phyloP scores from a whole-genome alignment of 2,329 filamentous ascomycete species.

The Elsinoe ampelina region DNA sequence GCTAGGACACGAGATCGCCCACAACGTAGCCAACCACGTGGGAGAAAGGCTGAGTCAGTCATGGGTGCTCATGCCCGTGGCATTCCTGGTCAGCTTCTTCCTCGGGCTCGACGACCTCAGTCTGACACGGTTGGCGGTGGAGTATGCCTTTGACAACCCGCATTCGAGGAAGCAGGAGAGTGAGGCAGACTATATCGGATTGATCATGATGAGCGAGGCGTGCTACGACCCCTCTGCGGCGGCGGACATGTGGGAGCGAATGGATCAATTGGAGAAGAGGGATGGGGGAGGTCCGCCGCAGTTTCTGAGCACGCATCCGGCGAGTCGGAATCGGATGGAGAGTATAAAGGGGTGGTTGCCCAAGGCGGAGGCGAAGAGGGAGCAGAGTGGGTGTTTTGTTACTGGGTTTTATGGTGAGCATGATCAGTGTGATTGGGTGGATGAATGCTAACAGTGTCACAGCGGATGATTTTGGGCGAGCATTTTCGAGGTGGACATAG shows the following conservation, averaged over 20 bases:
- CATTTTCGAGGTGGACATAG: neutral
- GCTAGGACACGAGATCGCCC: slow-evolving; percentile 70
- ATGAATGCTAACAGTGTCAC: neutral
- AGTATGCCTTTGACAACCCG: slow-evolving; percentile 57
- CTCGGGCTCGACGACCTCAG: slow-evolving; percentile 35
- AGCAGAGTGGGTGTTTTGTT: slow-evolving; percentile 18
- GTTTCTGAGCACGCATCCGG: slow-evolving; percentile 68
- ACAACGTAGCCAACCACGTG: slow-evolving; percentile 60
- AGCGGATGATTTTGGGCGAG: slow-evolving; percentile 4
- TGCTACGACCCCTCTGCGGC: slow-evolving; percentile 66
- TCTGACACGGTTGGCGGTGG: slow-evolving; percentile 37
- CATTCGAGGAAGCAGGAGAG: slow-evolving; percentile 62
- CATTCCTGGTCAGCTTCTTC: slow-evolving; percentile 30
- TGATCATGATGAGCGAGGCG: slow-evolving; percentile 74
- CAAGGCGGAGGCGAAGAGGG: slow-evolving; percentile 31
- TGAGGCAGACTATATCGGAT: slow-evolving; percentile 71
- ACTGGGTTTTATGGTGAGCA: slow-evolving; percentile 14
- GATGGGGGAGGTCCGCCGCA: slow-evolving; percentile 50
- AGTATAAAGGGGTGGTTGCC: slow-evolving; percentile 54
- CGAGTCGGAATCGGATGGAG: slow-evolving; percentile 54
- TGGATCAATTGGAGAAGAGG: slow-evolving; percentile 52
- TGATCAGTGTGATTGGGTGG: neutral
- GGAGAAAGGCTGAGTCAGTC: slow-evolving; percentile 52
- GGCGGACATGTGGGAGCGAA: slow-evolving; percentile 46
- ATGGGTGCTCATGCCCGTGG: slow-evolving; percentile 27